These are phyloP conservation scores for Mycena belliarum DNA, from an alignment of 768 basidiomycete species.

Conservation along the genomic window DNA sequence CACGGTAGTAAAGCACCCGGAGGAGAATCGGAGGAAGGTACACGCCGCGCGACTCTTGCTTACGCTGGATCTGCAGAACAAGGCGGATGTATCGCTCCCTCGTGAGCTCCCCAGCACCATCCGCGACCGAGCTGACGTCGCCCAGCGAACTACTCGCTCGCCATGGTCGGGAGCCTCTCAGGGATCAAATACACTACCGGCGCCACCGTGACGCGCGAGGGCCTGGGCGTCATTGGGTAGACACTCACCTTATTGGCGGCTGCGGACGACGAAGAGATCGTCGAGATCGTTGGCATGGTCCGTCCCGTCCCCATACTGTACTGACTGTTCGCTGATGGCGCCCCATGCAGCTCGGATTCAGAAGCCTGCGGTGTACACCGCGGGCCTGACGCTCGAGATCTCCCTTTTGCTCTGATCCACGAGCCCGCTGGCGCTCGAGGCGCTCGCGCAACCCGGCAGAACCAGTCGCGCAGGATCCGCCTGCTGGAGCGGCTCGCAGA, in stretches of 20 bases:
- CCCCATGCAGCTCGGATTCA: constrained; percentile 8
- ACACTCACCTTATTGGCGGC: constrained; percentile 20
- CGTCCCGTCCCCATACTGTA: neutral
- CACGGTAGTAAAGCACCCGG: constrained; percentile 12
- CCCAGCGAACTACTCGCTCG: constrained; percentile 8
- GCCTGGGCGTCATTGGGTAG: constrained; percentile 17
- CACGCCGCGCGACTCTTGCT: neutral
- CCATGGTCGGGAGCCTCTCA: neutral
- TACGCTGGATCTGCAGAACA: constrained; percentile 1
- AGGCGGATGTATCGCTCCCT: constrained; percentile 15
- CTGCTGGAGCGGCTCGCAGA: neutral
- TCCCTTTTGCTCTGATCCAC: constrained; percentile 16
- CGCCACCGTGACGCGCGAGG: constrained; percentile 15
- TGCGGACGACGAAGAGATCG: constrained; percentile 14
- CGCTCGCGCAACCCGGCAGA: constrained; percentile 18
- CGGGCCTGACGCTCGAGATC: constrained; percentile 16
- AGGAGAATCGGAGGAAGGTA: constrained; percentile 2
- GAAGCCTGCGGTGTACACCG: constrained; percentile 17
- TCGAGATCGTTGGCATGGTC: constrained; percentile 19
- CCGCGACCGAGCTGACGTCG: neutral
- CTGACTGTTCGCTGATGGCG: neutral
- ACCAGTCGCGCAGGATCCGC: constrained; percentile 5
- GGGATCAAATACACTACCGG: constrained; percentile 14
- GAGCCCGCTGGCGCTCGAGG: constrained; percentile 11
- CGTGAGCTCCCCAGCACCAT: constrained; percentile 3